These are phyloP conservation scores for Herpetomonas muscarum DNA, from an alignment of 208 protist genomes.

Conservation along the genomic window DNA sequence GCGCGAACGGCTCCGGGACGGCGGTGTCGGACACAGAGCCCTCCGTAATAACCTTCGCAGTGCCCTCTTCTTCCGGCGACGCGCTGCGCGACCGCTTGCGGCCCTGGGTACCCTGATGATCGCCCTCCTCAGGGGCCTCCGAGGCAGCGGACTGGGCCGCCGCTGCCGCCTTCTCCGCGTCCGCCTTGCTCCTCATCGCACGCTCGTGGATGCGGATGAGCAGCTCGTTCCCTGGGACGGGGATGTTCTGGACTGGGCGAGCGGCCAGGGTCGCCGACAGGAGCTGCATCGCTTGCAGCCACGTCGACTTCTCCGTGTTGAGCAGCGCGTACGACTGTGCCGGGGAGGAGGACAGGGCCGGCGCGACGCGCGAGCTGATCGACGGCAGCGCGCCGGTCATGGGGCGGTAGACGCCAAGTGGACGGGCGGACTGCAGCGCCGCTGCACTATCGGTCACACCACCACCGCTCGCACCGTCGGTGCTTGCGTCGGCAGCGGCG, in stretches of 20 bases:
- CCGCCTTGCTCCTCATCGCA: neutral
- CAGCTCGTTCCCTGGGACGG: slow-evolving; percentile 58
- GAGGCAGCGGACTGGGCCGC: neutral
- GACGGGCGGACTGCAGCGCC: slow-evolving; percentile 3
- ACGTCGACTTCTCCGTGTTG: slow-evolving; percentile 34
- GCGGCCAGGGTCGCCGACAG: slow-evolving; percentile 31
- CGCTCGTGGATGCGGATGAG: slow-evolving; percentile 11
- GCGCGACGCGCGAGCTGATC: slow-evolving; percentile 24
- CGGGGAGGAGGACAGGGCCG: slow-evolving; percentile 8
- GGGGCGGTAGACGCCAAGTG: slow-evolving; percentile 42
- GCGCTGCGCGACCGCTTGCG: too few relatives aligned
- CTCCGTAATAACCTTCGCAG: neutral
- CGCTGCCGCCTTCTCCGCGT: slow-evolving; percentile 9
- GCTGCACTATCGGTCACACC: neutral
- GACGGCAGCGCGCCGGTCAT: slow-evolving; percentile 83
- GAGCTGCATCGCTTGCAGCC: slow-evolving; percentile 52
- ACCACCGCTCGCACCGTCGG: neutral
- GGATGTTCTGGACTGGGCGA: slow-evolving; percentile 23
- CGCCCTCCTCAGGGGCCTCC: too few relatives aligned
- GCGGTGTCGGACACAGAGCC: neutral
- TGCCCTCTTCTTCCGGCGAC: too few relatives aligned
- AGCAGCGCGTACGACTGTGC: slow-evolving; percentile 6
- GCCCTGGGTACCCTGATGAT: too few relatives aligned
- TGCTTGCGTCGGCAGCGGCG: neutral
- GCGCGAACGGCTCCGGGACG: too few relatives aligned